Base-by-base conservation (phyloP, 108 stramenopile species). In the Nitzschia sp. region DNA sequence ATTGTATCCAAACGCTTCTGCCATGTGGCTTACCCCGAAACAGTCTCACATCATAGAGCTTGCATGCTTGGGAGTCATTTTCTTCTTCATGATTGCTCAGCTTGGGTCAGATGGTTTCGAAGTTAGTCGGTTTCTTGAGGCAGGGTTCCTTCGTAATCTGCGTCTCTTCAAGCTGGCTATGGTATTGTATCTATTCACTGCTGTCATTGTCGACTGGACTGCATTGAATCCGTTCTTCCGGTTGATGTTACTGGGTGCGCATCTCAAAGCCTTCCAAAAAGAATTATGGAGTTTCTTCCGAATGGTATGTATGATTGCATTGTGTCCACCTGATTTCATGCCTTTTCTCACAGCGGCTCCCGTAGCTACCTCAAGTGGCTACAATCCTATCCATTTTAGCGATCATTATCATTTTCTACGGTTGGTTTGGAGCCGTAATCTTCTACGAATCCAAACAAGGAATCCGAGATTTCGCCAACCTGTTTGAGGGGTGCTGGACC, bases 381-480 rank as follows among this genome's bases (percentile, higher is more conserved):
- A 61, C 68, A 34, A 73, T 85, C 60, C 29, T 86, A 17, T 44
- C 70, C 0, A 52, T 87, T 37, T 62, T 87, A 43, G 78, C 60
- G 0, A 51, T 87, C 0, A 51, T 87, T 19, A 71, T 83, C 41
- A 26, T 71, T 20, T 67, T 67, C 40, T 67, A 67, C n/a, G 50
- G 51, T 29, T 87, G 85, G 86, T 79, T 88, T 57, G 92, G 88
- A 5, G 79, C 77, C 8, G 80, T 87, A 0, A 63, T 84, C 38
- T 93, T 90, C 72, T 73, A 82, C 48, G 78, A 66, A 11, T 75
- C 80, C 0, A 59, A 62, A 8, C 73, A 90, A 73, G 89, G 86
- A n/a, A 7, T 25, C 10, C 41, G n/a, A 44, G 57, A 69, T 29
- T 93, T 93, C 65, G 71, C 83, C 6, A 90, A 80, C 55, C 65